These are phyloP conservation scores for Sextonia rubra DNA, from an alignment of 164 flowering plant genomes.

Conservation along the genomic window DNA sequence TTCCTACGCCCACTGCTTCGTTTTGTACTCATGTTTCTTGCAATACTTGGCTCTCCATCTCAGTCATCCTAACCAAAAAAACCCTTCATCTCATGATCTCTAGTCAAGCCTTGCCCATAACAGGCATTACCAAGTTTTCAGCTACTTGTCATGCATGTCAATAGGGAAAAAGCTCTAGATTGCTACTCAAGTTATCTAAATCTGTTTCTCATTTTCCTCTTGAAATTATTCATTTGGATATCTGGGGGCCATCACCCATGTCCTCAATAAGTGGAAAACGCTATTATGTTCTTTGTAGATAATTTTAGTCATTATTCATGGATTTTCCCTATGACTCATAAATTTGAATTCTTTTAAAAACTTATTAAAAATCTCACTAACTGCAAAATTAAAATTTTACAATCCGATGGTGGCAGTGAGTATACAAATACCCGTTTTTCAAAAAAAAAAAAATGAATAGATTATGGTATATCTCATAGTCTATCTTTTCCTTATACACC, in stretches of 20 bases:
- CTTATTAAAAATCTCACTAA: background rate
- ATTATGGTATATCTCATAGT: background rate
- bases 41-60: background rate
- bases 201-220: background rate
- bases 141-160: background rate
- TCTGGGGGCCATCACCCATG: background rate
- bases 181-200: background rate
- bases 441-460: background rate
- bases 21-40: background rate
- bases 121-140: background rate
- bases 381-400: background rate
- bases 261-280: background rate
- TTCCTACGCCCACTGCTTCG: background rate
- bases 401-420: background rate
- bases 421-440: background rate
- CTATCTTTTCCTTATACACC: background rate
- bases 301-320: background rate
- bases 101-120: too few relatives aligned
- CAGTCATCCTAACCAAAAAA: background rate
- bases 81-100: too few relatives aligned
- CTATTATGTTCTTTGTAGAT: background rate
- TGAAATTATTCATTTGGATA: background rate
- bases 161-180: background rate
- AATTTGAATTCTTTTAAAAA: background rate
- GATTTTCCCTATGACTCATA: background rate